Evolutionary conservation across 2,329 filamentous ascomycete genomes (phyloP).

Genomic region (Reticulascus tulasneorum): DNA sequence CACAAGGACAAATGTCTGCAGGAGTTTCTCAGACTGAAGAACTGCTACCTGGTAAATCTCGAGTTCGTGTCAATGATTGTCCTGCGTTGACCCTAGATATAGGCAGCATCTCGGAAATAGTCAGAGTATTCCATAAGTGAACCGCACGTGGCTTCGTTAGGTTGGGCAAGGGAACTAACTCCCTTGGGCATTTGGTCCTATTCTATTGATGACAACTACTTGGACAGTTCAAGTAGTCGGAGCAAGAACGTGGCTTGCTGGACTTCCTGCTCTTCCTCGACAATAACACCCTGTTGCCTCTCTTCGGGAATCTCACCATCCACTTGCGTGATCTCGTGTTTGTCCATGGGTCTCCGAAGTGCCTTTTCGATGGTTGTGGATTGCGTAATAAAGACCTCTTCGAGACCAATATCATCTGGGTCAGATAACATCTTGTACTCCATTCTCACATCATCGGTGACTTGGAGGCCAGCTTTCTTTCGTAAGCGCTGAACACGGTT

Average conservation of each 20-base stretch:
- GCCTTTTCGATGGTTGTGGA: slow-evolving; percentile 39
- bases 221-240: slow-evolving; percentile 68
- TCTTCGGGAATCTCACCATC: slow-evolving; percentile 12
- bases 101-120: no score
- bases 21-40: slow-evolving; percentile 80
- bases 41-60: slow-evolving; percentile 76
- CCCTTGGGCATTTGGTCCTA: no score
- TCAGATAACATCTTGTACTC: slow-evolving; percentile 81
- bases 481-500: slow-evolving; percentile 87
- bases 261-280: slow-evolving; percentile 80
- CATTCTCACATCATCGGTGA: slow-evolving; percentile 95
- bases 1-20: slow-evolving; percentile 85
- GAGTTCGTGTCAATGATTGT: no score
- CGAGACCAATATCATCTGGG: slow-evolving; percentile 71
- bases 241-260: slow-evolving; percentile 78
- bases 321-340: slow-evolving; percentile 18
- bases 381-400: slow-evolving; percentile 59
- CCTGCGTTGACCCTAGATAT: no score
- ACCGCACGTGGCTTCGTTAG: no score
- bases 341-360: slow-evolving; percentile 69
- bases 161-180: no score
- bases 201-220: no score
- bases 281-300: slow-evolving; percentile 48
- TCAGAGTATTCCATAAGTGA: no score
- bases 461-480: slow-evolving; percentile 87